Evolutionary conservation across 495 filamentous ascomycete species (phyloP), one percentile per base, ranked within the genome.

Genomic region (Wilcoxina mikolae): DNA sequence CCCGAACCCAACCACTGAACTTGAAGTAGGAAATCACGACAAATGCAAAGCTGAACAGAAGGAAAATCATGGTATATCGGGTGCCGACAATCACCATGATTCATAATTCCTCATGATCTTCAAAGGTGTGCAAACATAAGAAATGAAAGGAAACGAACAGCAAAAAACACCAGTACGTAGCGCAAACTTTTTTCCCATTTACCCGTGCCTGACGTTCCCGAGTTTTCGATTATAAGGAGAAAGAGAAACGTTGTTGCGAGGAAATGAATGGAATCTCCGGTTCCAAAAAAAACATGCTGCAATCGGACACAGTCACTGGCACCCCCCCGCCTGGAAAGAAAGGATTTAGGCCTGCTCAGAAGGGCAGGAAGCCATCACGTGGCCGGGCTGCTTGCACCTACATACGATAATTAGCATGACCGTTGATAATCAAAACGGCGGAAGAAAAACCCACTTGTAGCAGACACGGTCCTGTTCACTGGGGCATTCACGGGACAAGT

Each of bases 391-490:
- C 78, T 95, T 93, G 86, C 91, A 96, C 73, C 63, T 66, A 27
- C n/a, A 27, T 4, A 15, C 49, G n/a, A 35, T 56, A 50, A 44
- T n/a, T 3, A 59, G 20, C 12, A 42, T 67, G 28, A 47, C 55
- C 7, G 39, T 26, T 27, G 38, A 28, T 35, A 20, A 45, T 44
- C 29, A 24, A n/a, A n/a, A n/a, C n/a, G n/a, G n/a, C n/a, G n/a
- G 50, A 42, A 22, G 24, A 33, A 23, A 18, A 43, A 57, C 65
- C 52, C 52, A 68, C 65, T 90, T 91, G 76, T 98, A 98, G 81
- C 91, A 98, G 66, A 90, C 87, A 63, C 93, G 87, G 77, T 96
- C 91, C 66, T 79, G 79, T 70, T 94, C 90, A 60, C 87, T 84
- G 52, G 87, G 85, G 77, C 91, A 98, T 67, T 98, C 91, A 53